Base-by-base conservation (phyloP, 768 basidiomycete genomes). In the Suillus paluster region DNA sequence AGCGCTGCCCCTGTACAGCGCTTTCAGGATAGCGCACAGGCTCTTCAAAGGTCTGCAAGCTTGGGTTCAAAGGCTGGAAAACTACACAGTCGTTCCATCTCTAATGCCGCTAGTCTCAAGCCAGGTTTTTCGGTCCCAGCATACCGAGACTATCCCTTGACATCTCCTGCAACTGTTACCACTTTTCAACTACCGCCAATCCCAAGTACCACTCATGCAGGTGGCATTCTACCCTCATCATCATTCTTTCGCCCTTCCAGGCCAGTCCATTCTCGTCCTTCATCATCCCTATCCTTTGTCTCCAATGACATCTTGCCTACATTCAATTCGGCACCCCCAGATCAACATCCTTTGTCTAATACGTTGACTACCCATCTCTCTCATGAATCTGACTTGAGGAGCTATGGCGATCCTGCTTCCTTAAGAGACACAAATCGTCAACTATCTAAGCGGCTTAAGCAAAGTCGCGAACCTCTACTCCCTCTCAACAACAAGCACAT, bases 231-330 rank as follows among this genome's bases (percentile, higher is more conserved):
- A 59, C 91, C 93, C 17, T 87, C 91, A 11, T 85, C 90, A 5
- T 88, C 89, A 8, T 93, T 94, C 78, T 93, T 93, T 70, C 85
- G 81, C 23, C 90, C 91, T 5, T 83, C 86, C 5, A 81, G 86
- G 55, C 91, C 90, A 0, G 73, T 74, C 25, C 78, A 85, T 64
- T 83, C 80, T 34, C 83, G 73, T 25, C 79, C 78, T 27, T 70
- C 79, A 56, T 77, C 74, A 19, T 78, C 79, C 9, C 68, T 66
- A 39, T 68, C 69, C 55, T 66, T 66, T 57, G 73, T 73, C 46
- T 73, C 71, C 55, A 73, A 69, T 61, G 77, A 75, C 46, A 68
- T 77, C 78, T 5, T 62, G 66, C 45, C 69, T 65, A 49, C 75
- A 68, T 38, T 70, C 66, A 12, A 70, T 68, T 48, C 73, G 57